Evolutionary conservation across 768 basidiomycete species (phyloP).

Genomic region (Bullera alba): DNA sequence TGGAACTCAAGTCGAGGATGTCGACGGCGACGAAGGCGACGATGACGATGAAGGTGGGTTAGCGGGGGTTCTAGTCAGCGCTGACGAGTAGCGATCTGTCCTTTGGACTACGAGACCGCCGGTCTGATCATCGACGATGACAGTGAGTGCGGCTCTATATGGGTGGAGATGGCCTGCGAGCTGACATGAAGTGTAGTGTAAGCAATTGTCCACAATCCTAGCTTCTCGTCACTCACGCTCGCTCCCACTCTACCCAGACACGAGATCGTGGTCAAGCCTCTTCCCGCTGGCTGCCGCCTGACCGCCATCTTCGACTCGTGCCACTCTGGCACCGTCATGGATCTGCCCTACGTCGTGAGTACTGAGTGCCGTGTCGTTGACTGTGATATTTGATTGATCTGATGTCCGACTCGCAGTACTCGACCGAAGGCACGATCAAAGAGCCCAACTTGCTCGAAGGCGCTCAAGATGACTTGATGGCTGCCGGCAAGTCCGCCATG

Average conservation of each 20-base stretch:
- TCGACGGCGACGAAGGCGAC: slow-evolving; percentile 44
- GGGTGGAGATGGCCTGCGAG: too few relatives aligned
- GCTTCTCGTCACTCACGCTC: slow-evolving; percentile 3
- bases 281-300: slow-evolving; percentile 80
- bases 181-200: too few relatives aligned
- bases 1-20: slow-evolving; percentile 80
- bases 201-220: neutral
- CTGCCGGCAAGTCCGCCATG: slow-evolving; percentile 56
- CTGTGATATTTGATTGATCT: neutral
- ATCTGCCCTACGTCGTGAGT: slow-evolving; percentile 45
- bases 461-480: slow-evolving; percentile 70
- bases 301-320: slow-evolving; percentile 53
- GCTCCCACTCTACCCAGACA: slow-evolving; percentile 47
- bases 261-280: slow-evolving; percentile 62
- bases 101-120: slow-evolving; percentile 61
- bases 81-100: slow-evolving; percentile 57
- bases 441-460: slow-evolving; percentile 85
- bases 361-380: neutral
- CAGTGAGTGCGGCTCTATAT: slow-evolving; percentile 46
- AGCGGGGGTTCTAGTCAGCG: neutral
- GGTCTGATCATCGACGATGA: slow-evolving; percentile 88
- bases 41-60: slow-evolving; percentile 33
- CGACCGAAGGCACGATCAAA: slow-evolving; percentile 90
- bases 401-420: slow-evolving; percentile 52
- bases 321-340: slow-evolving; percentile 54